Conservation (phyloP, 164 flowering plant genomes). For the Santalum album region DNA sequence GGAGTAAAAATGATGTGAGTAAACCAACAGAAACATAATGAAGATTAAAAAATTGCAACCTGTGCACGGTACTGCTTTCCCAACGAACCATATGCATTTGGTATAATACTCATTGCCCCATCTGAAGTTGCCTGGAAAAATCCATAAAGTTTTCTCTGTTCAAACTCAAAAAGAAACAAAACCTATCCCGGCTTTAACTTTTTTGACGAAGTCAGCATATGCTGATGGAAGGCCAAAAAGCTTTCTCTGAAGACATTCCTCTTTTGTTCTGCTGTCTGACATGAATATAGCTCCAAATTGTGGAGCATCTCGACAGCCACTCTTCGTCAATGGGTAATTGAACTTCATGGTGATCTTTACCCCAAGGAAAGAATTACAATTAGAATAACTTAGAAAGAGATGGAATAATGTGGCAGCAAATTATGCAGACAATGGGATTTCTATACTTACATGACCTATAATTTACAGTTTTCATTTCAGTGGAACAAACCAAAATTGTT, state of each 20-base stretch:
- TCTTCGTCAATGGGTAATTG: no score
- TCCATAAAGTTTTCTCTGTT: slow-evolving; percentile 54
- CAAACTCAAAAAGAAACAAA: slow-evolving; percentile 66
- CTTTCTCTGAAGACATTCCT: slow-evolving; percentile 38
- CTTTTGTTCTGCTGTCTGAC: slow-evolving; percentile 44
- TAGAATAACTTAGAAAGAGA: no score
- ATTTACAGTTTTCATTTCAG: no score
- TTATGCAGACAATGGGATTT: no score
- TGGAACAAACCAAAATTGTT: no score
- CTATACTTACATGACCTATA: no score
- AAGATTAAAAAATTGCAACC: slow-evolving; percentile 24
- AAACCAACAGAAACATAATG: no score
- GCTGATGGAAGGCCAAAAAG: slow-evolving; percentile 56
- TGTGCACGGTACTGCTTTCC: slow-evolving; percentile 62
- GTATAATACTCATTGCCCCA: slow-evolving; percentile 56
- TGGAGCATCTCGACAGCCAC: slow-evolving; percentile 19
- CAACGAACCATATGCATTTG: slow-evolving; percentile 36
- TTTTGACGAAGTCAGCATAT: slow-evolving; percentile 33
- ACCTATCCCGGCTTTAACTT: slow-evolving; percentile 57
- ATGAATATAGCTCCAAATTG: slow-evolving; percentile 68
- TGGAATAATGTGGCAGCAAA: no score
- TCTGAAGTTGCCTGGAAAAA: slow-evolving; percentile 54
- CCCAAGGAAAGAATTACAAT: no score
- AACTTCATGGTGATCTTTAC: no score
- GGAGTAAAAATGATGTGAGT: no score